Percentiles rank a stretch among this genome's conserved stretches.
Evolutionary conservation across 2,329 filamentous ascomycete genomes (phyloP).

Genomic region (Periconia sp.): DNA sequence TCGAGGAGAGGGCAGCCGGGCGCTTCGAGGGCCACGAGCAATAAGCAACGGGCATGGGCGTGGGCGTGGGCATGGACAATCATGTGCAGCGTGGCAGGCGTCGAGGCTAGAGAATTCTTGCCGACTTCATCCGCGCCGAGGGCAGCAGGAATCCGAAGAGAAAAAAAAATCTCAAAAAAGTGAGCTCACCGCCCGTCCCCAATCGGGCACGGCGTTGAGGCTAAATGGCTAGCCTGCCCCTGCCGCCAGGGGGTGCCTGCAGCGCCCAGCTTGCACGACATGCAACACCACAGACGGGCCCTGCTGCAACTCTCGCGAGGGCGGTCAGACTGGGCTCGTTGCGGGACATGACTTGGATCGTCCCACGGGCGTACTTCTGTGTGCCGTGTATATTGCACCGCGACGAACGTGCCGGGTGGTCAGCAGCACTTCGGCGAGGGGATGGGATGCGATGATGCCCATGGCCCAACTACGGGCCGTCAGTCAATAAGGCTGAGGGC

Average conservation of each 20-base stretch:
- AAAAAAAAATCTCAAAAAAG: constrained; percentile 25
- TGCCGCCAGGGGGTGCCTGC: constrained; percentile 34
- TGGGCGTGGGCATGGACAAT: not conserved
- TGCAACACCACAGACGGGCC: constrained; percentile 44
- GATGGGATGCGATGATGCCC: too few relatives aligned
- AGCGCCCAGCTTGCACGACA: constrained; percentile 33
- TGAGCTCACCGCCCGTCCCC: constrained; percentile 38
- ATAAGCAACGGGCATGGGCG: not conserved
- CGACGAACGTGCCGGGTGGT: not conserved
- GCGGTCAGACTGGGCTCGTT: constrained; percentile 38
- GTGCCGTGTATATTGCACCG: not conserved
- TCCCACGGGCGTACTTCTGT: not conserved
- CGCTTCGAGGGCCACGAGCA: not conserved
- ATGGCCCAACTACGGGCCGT: not conserved
- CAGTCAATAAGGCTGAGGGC: not conserved
- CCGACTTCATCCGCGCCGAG: constrained; percentile 5
- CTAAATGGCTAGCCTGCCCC: constrained; percentile 35
- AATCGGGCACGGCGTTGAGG: constrained; percentile 33
- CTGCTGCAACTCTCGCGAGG: constrained; percentile 23
- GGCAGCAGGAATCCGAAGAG: constrained; percentile 18
- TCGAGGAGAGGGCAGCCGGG: constrained; percentile 4
- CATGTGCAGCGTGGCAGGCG: not conserved
- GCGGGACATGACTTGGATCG: constrained; percentile 3
- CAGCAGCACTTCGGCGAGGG: not conserved
- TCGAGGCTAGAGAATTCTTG: not conserved